Conservation (phyloP, 257 asterid species). For the Capsicum rhomboideum region DNA sequence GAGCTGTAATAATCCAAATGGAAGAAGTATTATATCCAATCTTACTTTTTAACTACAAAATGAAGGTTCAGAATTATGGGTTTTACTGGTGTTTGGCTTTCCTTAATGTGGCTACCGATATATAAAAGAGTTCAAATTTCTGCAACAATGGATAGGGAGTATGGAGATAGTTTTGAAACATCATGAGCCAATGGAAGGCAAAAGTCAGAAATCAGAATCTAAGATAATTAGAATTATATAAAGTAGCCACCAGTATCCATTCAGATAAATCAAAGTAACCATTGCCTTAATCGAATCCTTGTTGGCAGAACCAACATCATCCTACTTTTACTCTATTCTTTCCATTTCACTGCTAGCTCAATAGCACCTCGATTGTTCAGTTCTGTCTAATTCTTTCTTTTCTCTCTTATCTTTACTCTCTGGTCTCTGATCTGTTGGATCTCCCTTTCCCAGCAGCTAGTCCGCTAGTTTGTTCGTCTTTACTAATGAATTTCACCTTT, state of each 20-base stretch:
- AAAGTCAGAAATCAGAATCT: background rate
- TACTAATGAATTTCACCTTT: background rate
- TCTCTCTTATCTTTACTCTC: background rate
- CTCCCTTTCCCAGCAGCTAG: background rate
- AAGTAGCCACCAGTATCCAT: background rate
- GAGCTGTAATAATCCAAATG: background rate
- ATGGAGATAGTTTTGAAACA: background rate
- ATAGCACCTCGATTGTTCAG: background rate
- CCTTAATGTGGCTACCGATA: background rate
- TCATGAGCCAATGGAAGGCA: background rate
- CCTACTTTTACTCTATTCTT: background rate
- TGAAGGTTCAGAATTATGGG: background rate
- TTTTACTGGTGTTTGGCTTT: background rate
- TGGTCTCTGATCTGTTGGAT: background rate
- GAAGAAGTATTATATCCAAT: background rate
- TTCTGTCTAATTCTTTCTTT: background rate
- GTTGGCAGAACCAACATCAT: background rate
- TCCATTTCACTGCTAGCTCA: background rate
- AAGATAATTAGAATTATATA: background rate
- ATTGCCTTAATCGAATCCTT: background rate
- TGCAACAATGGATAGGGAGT: background rate
- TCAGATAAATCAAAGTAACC: no score
- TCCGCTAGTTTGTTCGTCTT: background rate
- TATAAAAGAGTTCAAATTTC: background rate
- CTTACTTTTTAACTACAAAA: background rate